These are phyloP conservation scores for Amniculicola lignicola DNA, from an alignment of 495 filamentous ascomycete species.

Conservation along the genomic window DNA sequence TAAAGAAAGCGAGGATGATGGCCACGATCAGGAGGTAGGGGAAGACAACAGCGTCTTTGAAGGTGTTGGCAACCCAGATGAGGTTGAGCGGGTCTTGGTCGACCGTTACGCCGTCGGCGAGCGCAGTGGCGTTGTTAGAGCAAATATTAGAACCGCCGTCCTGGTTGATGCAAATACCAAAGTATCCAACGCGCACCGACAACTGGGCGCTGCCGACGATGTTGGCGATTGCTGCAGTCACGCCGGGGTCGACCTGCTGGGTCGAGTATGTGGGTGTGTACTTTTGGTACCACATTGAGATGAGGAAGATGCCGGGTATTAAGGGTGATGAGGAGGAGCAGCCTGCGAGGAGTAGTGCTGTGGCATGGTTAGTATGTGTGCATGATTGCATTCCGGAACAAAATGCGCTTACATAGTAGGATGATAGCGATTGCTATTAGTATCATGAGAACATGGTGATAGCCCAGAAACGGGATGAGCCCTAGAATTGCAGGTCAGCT, in stretches of 20 bases:
- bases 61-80: constrained; percentile 74
- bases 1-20: constrained; percentile 75
- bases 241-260: constrained; percentile 80
- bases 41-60: constrained; percentile 79
- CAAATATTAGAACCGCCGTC: constrained; percentile 71
- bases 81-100: constrained; percentile 78
- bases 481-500: constrained; percentile 50
- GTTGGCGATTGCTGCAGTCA: constrained; percentile 69
- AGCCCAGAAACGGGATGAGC: constrained; percentile 90
- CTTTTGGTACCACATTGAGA: constrained; percentile 68
- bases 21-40: constrained; percentile 79
- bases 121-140: constrained; percentile 71
- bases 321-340: constrained; percentile 74
- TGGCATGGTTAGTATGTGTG: constrained; percentile 21
- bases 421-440: constrained; percentile 92
- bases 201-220: constrained; percentile 65
- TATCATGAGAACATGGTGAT: constrained; percentile 98
- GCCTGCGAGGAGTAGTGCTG: constrained; percentile 74
- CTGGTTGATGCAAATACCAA: constrained; percentile 73
- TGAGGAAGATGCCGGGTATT: constrained; percentile 76
- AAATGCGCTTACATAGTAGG: constrained; percentile 71
- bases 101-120: constrained; percentile 64
- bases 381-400: too few relatives aligned
- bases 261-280: constrained; percentile 65
- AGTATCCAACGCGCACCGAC: constrained; percentile 69